Base-by-base conservation (phyloP, 345 rosid genomes). In the Dipteronia dyeriana region DNA sequence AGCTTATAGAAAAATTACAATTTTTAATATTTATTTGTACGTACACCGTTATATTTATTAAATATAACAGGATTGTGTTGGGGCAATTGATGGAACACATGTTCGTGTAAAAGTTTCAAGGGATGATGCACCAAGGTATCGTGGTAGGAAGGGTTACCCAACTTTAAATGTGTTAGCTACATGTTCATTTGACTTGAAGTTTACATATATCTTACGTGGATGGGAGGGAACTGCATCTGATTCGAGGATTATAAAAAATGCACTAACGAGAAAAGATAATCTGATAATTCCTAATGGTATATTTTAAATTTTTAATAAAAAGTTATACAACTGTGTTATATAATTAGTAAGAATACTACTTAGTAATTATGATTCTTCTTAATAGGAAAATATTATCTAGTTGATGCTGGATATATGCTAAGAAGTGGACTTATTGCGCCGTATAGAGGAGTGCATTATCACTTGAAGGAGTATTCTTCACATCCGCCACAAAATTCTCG, bases 351-450 rank as follows among this genome's bases (percentile, higher is more conserved):
- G 26, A 26, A 1, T 26, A 26, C 26, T 26, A 26, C 1, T 0
- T 26, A 26, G 26, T 26, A 26, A 26, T 1, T 26, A 26, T 1
- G 1, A 26, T 70, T 5, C 4, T n/a, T 38, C 20, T 75, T 9
- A 17, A 53, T 66, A 73, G 51, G 57, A 1, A 80, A 80, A 57
- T 64, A 76, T 25, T 75, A 70, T n/a, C 39, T 61, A 2, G 29
- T 47, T 57, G 51, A 74, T 57, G 65, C 14, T 0, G 14, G 68
- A 38, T 60, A 2, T n/a, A 73, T 61, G 38, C 9, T n/a, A 10
- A 13, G 54, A 7, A 56, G 56, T 39, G 54, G 67, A 7, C 54
- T 62, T 7, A 43, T 74, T 45, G 3, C 66, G 5, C 81, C 70
- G 13, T 74, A 66, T 61, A 60, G 62, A 39, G n/a, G 63, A 7